Conservation (phyloP, 208 protist genomes). For the Wallacemonas sp. region DNA sequence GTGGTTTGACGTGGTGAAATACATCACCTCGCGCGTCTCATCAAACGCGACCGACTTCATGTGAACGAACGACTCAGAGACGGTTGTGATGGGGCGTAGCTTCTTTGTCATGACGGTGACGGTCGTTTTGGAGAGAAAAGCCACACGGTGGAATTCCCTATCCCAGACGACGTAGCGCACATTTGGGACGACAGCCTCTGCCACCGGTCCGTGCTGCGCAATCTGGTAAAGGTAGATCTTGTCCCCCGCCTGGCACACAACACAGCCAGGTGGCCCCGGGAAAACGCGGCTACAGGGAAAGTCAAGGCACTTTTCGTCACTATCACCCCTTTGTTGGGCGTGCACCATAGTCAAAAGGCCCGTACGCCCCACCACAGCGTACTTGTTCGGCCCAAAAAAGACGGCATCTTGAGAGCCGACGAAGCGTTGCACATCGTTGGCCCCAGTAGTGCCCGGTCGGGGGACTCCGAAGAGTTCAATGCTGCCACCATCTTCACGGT, state of each 20-base stretch:
- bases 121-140: slow-evolving; percentile 89
- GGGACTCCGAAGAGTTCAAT: slow-evolving; percentile 38
- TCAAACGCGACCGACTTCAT: slow-evolving; percentile 96
- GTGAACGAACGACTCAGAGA: slow-evolving; percentile 91
- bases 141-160: slow-evolving; percentile 88
- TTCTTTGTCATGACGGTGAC: slow-evolving; percentile 91
- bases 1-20: slow-evolving; percentile 98
- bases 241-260: slow-evolving; percentile 86
- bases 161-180: slow-evolving; percentile 97
- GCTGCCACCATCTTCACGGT: slow-evolving; percentile 36
- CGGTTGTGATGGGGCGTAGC: slow-evolving; percentile 87
- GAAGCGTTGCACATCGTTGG: slow-evolving; percentile 52
- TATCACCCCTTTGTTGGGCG: slow-evolving; percentile 53
- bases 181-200: slow-evolving; percentile 47
- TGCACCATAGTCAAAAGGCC: slow-evolving; percentile 88
- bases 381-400: slow-evolving; percentile 96
- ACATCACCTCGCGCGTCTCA: slow-evolving; percentile 93
- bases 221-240: slow-evolving; percentile 95
- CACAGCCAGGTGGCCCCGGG: slow-evolving; percentile 56
- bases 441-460: slow-evolving; percentile 20
- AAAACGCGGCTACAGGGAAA: slow-evolving; percentile 79
- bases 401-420: slow-evolving; percentile 77
- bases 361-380: slow-evolving; percentile 90
- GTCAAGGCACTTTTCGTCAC: slow-evolving; percentile 72
- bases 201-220: slow-evolving; percentile 84